These are phyloP conservation scores for Pseudozyma tsukubaensis DNA, from an alignment of 1,284 basidiomycete species.

Conservation along the genomic window DNA sequence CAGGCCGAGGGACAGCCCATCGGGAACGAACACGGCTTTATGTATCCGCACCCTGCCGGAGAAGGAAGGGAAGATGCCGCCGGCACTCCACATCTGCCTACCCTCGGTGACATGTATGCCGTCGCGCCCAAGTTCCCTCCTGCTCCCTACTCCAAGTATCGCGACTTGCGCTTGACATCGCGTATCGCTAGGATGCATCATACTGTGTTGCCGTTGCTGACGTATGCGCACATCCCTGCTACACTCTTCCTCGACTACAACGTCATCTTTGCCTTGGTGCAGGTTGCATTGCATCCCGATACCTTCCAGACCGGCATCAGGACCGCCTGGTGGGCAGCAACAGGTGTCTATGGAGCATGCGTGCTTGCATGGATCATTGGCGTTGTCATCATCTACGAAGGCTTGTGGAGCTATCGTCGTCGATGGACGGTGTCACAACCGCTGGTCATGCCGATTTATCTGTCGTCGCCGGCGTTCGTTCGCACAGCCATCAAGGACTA, in stretches of 20 bases:
- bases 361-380: conserved; percentile 45
- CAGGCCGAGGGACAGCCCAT: not conserved
- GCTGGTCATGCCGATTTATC: conserved; percentile 49
- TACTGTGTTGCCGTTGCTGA: conserved; percentile 37
- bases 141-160: conserved; percentile 21
- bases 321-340: conserved; percentile 54
- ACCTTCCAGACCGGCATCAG: conserved; percentile 9
- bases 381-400: conserved; percentile 49
- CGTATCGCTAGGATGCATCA: conserved; percentile 42
- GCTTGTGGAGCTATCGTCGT: conserved; percentile 29
- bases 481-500: conserved; percentile 43
- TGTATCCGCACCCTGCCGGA: not conserved
- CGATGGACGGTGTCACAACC: conserved; percentile 38
- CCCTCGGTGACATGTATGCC: conserved; percentile 23
- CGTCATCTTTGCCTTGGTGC: conserved; percentile 61
- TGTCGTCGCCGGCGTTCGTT: conserved; percentile 44
- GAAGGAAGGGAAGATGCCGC: conserved; percentile 7
- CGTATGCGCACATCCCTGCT: conserved; percentile 57
- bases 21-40: conserved; percentile 1
- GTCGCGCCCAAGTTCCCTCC: conserved; percentile 33
- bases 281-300: conserved; percentile 58
- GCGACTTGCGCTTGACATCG: conserved; percentile 21
- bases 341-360: conserved; percentile 41
- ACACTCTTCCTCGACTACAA: conserved; percentile 68
- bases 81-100: conserved; percentile 13